Base-by-base conservation (phyloP, 441 rosid species). In the Bocquillonia castaneifolia region DNA sequence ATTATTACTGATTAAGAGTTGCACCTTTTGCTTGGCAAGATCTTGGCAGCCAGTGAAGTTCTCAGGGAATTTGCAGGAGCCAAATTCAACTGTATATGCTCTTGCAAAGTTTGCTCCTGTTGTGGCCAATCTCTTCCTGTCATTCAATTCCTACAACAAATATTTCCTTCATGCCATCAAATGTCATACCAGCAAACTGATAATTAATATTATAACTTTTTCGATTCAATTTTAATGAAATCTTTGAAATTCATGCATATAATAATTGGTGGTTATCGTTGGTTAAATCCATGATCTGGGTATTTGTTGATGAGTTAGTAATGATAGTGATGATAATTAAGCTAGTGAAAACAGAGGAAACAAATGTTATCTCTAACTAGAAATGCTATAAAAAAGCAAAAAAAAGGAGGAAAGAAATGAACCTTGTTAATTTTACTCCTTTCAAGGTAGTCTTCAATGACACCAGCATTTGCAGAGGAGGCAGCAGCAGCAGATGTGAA, bases 1-100 rank as follows among this genome's bases (percentile, higher is more conserved):
- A 12, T 5, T 3, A 32, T 54, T 23, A 48, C 20, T 3, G 60
- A 26, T 29, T 62, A 36, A 56, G 44, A 59, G 13, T 52, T 28
- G 48, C 57, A 93, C 98, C 97, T 91, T 88, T 81, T 87, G 97
- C 86, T 93, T 88, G 76, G 98, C 97, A 69, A 91, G 98, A 82
- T 89, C 98, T 82, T 93, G 98, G 85, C 97, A 91, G 48, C 97
- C 98, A 18, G 98, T 91, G 81, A 93, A 93, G 82, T 93, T 93
- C 77, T 91, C 93, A 5, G 98, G 98, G 91, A 93, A 93, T 84
- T 89, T 88, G 88, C 98, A 93, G 61, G 86, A 70, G 36, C 98
- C 97, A 39, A 89, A 91, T 69, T 93, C 74, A 23, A 93, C 98
- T 0, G 98, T 93, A 84, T 74, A 91, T 40, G 98, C 98, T 77